These are phyloP conservation scores for Apium graveolens DNA, from an alignment of 129 eudicot genomes.

Conservation along the genomic window DNA sequence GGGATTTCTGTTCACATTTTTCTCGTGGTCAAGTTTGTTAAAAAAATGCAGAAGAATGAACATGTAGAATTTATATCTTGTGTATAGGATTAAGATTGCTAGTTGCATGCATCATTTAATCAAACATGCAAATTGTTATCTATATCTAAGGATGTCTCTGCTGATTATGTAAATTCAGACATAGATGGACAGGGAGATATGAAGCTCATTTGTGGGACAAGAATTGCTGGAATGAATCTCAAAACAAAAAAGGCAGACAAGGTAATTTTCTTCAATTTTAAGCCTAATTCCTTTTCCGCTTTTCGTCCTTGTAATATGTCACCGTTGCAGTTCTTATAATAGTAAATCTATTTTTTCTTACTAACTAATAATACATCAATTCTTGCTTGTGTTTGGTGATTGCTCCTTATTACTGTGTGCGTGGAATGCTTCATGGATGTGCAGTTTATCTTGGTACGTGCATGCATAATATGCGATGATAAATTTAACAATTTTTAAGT, in stretches of 20 bases:
- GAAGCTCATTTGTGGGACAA: slow-evolving; percentile 97
- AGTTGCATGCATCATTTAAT: not conserved
- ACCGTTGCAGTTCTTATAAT: not conserved
- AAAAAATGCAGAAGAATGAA: not conserved
- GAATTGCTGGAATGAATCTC: slow-evolving; percentile 84
- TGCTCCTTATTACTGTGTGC: slow-evolving; percentile 17
- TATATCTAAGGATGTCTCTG: not conserved
- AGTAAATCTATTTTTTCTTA: not conserved
- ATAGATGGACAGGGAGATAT: slow-evolving; percentile 82
- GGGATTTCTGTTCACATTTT: not conserved
- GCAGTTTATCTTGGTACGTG: slow-evolving; percentile 81
- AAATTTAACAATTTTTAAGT: not conserved
- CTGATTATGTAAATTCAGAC: slow-evolving; percentile 26
- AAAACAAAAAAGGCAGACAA: slow-evolving; percentile 90
- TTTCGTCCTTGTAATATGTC: not conserved
- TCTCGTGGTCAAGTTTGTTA: not conserved
- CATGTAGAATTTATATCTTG: not conserved
- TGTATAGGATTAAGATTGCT: not conserved
- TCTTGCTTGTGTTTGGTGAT: not conserved
- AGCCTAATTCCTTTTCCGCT: not conserved
- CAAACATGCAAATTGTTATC: not conserved
- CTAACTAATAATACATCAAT: not conserved
- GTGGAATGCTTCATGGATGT: slow-evolving; percentile 18
- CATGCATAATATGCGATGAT: not conserved
- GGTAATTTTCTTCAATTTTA: slow-evolving; percentile 21